A percentile compares a stretch with the other conserved stretches of the same genome.
Evolutionary conservation across 345 rosid genomes (phyloP).

Genomic region (Eucalyptus polyanthemos): DNA sequence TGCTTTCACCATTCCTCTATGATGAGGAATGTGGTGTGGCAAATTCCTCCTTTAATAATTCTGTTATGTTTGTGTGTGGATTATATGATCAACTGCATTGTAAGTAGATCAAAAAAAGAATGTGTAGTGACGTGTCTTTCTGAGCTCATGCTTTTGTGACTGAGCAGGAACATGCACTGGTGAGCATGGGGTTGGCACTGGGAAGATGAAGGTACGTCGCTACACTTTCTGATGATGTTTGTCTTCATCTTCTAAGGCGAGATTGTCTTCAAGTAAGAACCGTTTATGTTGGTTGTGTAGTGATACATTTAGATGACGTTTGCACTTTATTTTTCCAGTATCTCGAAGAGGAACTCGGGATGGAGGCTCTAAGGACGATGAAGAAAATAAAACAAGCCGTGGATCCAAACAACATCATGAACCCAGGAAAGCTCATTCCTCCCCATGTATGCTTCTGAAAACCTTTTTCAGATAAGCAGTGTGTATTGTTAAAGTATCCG

Average conservation of each 20-base stretch:
- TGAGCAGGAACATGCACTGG: slow-evolving; percentile 89
- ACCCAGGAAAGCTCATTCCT: slow-evolving; percentile 94
- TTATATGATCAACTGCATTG: background rate
- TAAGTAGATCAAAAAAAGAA: background rate
- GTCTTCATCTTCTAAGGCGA: background rate
- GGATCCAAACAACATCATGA: slow-evolving; percentile 89
- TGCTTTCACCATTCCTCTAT: background rate
- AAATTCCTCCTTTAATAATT: background rate
- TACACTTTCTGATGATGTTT: too few species aligned
- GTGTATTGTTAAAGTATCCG: background rate
- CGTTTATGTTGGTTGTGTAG: background rate
- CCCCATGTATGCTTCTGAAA: slow-evolving; percentile 70
- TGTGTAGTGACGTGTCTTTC: background rate
- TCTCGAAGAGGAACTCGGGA: slow-evolving; percentile 81
- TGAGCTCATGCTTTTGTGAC: background rate
- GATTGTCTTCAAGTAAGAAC: background rate
- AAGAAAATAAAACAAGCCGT: slow-evolving; percentile 63
- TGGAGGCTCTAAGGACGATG: slow-evolving; percentile 76
- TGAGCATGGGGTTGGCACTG: slow-evolving; percentile 94
- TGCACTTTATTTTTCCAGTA: slow-evolving; percentile 12
- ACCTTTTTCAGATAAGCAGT: background rate
- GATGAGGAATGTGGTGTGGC: background rate
- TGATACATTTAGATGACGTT: background rate
- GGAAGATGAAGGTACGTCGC: slow-evolving; percentile 71
- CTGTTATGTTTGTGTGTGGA: background rate